phyloP scores from a whole-genome alignment of 345 rosid species.

The Linum usitatissimum region DNA sequence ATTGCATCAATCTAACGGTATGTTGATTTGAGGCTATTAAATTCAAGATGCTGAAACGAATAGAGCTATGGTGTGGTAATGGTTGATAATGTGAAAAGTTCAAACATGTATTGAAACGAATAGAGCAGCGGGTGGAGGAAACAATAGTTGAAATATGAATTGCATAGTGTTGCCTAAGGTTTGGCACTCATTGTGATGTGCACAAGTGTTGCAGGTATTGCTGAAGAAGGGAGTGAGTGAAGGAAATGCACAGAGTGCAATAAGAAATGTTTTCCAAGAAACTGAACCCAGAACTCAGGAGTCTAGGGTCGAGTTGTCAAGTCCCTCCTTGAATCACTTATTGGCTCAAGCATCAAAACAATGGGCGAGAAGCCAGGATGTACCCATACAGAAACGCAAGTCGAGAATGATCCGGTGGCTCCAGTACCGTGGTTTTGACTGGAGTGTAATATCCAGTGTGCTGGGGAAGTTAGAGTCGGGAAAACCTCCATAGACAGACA shows the following conservation, averaged over 20 bases:
- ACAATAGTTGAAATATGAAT: not conserved
- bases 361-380: constrained; percentile 54
- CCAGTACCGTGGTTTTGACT: constrained; percentile 77
- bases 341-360: constrained; percentile 59
- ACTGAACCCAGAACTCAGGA: constrained; percentile 33
- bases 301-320: constrained; percentile 43
- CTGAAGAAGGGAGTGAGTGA: constrained; percentile 48
- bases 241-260: constrained; percentile 47
- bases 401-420: constrained; percentile 78
- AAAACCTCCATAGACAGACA: constrained; percentile 21
- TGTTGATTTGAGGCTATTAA: not conserved
- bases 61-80: not conserved
- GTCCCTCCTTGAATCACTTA: constrained; percentile 51
- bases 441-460: constrained; percentile 47
- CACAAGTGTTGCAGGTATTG: constrained; percentile 41
- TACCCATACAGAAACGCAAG: constrained; percentile 54
- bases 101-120: not conserved
- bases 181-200: constrained; percentile 1
- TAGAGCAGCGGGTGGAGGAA: too few relatives aligned
- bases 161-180: not conserved
- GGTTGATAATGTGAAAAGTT: not conserved
- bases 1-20: not conserved
- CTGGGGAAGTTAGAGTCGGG: constrained; percentile 51
- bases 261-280: constrained; percentile 57
- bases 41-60: not conserved